Evolutionary conservation across 352 stramenopile genomes (phyloP).

Genomic region (Pythium periplocum): DNA sequence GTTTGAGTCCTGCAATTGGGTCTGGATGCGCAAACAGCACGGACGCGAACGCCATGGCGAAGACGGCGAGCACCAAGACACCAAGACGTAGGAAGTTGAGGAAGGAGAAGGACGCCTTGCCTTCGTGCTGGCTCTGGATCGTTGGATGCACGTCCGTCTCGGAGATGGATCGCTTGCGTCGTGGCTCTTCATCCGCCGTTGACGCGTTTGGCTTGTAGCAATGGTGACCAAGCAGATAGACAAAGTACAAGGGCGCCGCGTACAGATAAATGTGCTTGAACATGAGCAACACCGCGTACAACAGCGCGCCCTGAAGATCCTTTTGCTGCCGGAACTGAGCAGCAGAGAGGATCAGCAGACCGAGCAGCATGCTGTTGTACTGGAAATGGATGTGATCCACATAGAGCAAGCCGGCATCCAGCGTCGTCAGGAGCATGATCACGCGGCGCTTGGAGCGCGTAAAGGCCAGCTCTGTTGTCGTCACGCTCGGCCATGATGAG

Average conservation of each 20-base stretch:
- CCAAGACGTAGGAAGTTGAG: constrained; percentile 80
- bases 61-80: constrained; percentile 74
- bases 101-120: constrained; percentile 50
- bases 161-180: constrained; percentile 59
- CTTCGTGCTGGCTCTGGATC: constrained; percentile 55
- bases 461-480: constrained; percentile 57
- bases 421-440: constrained; percentile 84
- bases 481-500: constrained; percentile 78
- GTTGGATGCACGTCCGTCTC: constrained; percentile 65
- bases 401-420: constrained; percentile 93
- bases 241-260: constrained; percentile 94
- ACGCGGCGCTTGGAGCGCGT: constrained; percentile 52
- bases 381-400: constrained; percentile 99
- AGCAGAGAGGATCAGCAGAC: constrained; percentile 90
- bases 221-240: constrained; percentile 93
- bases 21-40: constrained; percentile 49
- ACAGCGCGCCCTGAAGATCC: constrained; percentile 81
- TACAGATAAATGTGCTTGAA: constrained; percentile 98
- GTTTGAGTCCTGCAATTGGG: constrained; percentile 48
- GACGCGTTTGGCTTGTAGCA: constrained; percentile 45
- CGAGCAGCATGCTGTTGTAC: constrained; percentile 98
- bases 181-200: constrained; percentile 12
- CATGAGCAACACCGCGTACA: constrained; percentile 93
- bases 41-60: constrained; percentile 79
- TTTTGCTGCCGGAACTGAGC: constrained; percentile 72